Conservation (phyloP, 2,329 filamentous ascomycete species). For the Bisporella sp. region DNA sequence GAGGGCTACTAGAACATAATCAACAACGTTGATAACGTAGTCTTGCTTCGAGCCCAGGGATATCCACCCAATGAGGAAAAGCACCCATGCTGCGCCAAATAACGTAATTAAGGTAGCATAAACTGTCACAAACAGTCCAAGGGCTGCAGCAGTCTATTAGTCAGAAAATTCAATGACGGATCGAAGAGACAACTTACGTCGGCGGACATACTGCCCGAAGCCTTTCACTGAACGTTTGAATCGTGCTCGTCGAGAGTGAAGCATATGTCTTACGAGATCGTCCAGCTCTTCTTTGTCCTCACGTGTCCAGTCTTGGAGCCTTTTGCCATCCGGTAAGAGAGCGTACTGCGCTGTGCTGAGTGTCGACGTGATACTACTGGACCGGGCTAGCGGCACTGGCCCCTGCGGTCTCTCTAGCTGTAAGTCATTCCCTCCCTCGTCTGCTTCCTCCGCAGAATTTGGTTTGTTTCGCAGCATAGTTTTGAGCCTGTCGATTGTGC, state of each 20-base stretch:
- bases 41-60: slow-evolving; percentile 66
- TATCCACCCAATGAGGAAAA: slow-evolving; percentile 87
- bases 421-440: slow-evolving; percentile 10
- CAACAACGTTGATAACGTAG: slow-evolving; percentile 62
- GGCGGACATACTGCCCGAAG: slow-evolving; percentile 70
- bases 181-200: slow-evolving; percentile 41
- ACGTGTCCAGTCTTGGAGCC: slow-evolving; percentile 66
- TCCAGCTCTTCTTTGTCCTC: slow-evolving; percentile 71
- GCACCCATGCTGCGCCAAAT: slow-evolving; percentile 79
- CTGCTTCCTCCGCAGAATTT: slow-evolving; percentile 4
- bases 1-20: slow-evolving; percentile 61
- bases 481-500: slow-evolving; percentile 18
- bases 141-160: slow-evolving; percentile 34
- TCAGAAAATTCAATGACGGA: background rate
- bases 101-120: slow-evolving; percentile 80
- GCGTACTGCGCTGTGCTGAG: slow-evolving; percentile 67
- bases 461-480: slow-evolving; percentile 12
- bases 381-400: slow-evolving; percentile 27
- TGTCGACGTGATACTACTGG: slow-evolving; percentile 56
- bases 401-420: slow-evolving; percentile 7
- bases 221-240: slow-evolving; percentile 74
- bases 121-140: slow-evolving; percentile 75
- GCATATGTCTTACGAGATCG: slow-evolving; percentile 80
- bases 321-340: slow-evolving; percentile 66
- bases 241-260: slow-evolving; percentile 71